phyloP scores from a whole-genome alignment of 2,329 filamentous ascomycete species.

The Didymella pomorum region DNA sequence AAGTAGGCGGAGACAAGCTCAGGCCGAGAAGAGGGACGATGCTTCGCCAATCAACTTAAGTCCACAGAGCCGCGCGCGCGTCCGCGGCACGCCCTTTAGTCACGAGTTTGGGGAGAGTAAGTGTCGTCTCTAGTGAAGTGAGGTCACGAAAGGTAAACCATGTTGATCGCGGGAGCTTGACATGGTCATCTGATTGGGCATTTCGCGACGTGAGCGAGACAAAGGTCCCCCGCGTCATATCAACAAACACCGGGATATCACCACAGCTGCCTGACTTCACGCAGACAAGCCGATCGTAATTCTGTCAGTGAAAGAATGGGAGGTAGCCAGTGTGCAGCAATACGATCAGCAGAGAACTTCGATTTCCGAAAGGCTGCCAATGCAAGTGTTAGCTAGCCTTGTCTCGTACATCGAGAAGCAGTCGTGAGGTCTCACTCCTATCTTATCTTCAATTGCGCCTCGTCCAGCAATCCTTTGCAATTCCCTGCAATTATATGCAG shows the following conservation, averaged over 20 bases:
- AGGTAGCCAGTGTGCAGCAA: neutral
- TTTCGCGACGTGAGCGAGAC: constrained; percentile 11
- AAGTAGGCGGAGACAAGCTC: constrained; percentile 17
- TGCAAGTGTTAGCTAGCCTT: neutral
- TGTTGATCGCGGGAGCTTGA: constrained; percentile 4
- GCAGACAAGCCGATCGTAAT: neutral
- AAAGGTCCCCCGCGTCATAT: constrained; percentile 19
- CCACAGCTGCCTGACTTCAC: neutral
- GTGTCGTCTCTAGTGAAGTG: constrained; percentile 1
- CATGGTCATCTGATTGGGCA: constrained; percentile 16
- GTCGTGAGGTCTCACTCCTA: neutral
- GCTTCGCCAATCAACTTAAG: constrained; percentile 30
- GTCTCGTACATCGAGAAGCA: neutral
- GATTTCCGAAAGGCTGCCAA: neutral
- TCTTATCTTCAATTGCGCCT: neutral
- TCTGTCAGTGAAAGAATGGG: neutral
- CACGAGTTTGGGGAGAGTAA: constrained; percentile 3
- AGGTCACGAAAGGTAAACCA: neutral
- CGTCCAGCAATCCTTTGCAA: neutral
- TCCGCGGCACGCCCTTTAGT: constrained; percentile 15
- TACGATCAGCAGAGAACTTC: neutral
- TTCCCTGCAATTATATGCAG: too few relatives aligned
- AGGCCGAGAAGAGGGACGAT: constrained; percentile 21
- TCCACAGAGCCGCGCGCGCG: constrained; percentile 23
- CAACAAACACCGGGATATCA: constrained; percentile 16